Conservation (phyloP, 805 yeast genomes). For the Blastobotrys terrestris region DNA sequence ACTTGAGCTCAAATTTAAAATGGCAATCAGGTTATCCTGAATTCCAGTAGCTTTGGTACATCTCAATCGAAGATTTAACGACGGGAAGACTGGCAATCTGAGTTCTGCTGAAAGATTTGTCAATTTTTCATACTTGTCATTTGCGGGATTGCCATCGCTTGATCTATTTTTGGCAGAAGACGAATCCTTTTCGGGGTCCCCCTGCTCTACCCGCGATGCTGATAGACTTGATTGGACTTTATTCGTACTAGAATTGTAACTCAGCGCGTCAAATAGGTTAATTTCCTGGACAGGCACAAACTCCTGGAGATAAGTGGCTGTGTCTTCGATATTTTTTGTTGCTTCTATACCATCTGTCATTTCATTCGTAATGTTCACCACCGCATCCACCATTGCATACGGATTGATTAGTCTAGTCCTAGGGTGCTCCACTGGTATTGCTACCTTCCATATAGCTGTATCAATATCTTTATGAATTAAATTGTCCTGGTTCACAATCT, state of each 20-base stretch:
- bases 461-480: constrained; percentile 1
- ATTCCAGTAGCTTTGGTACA: constrained; percentile 46
- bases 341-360: constrained; percentile 2
- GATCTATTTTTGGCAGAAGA: neutral
- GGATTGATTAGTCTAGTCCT: constrained; percentile 16
- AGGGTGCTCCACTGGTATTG: constrained; percentile 17
- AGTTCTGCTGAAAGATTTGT: constrained; percentile 9
- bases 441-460: constrained; percentile 12
- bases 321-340: neutral
- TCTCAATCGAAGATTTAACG: constrained; percentile 41
- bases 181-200: neutral
- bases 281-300: constrained; percentile 44
- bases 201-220: neutral
- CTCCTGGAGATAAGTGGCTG: constrained; percentile 42
- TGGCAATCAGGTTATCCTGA: constrained; percentile 40
- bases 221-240: neutral
- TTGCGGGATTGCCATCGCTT: constrained; percentile 1
- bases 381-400: constrained; percentile 12
- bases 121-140: constrained; percentile 1
- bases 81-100: constrained; percentile 30
- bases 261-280: constrained; percentile 34
- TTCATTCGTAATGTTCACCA: constrained; percentile 1
- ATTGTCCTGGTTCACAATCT: constrained; percentile 5
- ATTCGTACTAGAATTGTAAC: neutral
- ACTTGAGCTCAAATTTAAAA: constrained; percentile 43